Evolutionary conservation across 108 stramenopile genomes (phyloP).

Genomic region (Aurantiochytrium sp.): DNA sequence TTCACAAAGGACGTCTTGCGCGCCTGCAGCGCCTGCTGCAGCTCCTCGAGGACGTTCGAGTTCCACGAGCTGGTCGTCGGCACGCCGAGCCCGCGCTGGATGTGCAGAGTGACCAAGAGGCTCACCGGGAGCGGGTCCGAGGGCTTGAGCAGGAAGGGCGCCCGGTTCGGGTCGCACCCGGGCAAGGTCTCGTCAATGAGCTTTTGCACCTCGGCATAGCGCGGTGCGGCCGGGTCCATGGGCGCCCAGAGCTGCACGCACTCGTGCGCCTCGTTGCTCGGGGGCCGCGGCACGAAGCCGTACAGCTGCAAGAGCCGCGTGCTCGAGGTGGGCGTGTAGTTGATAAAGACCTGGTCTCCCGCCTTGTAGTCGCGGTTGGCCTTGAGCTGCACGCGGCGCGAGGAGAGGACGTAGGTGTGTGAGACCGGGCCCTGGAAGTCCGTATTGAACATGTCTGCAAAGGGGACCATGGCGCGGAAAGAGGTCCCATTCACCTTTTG

Average conservation of each 20-base stretch:
- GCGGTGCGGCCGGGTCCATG: not conserved
- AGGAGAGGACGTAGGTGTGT: not conserved
- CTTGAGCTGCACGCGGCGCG: not conserved
- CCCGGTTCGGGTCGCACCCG: not conserved
- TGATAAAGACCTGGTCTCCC: not conserved
- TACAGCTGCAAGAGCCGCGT: not conserved
- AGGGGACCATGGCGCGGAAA: slow-evolving; percentile 8
- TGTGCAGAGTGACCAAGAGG: not conserved
- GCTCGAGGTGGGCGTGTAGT: slow-evolving; percentile 24
- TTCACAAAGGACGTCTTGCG: not conserved
- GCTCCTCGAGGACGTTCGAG: not conserved
- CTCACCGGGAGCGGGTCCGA: not conserved
- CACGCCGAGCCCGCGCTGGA: not conserved
- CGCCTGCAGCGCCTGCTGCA: not conserved
- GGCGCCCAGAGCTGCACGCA: slow-evolving; percentile 13
- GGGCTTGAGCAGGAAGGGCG: not conserved
- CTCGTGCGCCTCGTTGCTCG: not conserved
- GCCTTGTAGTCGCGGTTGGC: not conserved
- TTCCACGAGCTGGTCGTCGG: not conserved
- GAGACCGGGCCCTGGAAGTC: slow-evolving; percentile 7
- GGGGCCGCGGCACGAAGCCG: not conserved
- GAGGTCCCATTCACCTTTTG: not conserved
- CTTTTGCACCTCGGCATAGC: not conserved
- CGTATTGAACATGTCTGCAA: slow-evolving; percentile 24
- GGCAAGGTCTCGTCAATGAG: not conserved